These are phyloP conservation scores for Incumbomyces lentus DNA, from an alignment of 2,329 filamentous ascomycete genomes.

Conservation along the genomic window DNA sequence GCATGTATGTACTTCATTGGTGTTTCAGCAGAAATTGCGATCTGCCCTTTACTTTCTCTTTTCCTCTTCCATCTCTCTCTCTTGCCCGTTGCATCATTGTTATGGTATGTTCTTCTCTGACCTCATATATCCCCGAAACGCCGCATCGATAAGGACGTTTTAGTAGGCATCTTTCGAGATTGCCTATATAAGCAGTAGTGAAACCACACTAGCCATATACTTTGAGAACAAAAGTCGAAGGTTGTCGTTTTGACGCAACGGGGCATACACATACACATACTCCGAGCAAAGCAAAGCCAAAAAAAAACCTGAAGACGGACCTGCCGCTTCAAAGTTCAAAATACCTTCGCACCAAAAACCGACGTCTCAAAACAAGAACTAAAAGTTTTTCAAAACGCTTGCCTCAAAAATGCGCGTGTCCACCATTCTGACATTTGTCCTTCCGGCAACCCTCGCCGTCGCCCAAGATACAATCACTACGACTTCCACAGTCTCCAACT, in stretches of 20 bases:
- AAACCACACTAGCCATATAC: too few relatives aligned
- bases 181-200: too few relatives aligned
- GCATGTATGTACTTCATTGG: background rate
- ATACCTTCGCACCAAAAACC: too few relatives aligned
- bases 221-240: too few relatives aligned
- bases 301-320: background rate
- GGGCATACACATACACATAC: too few relatives aligned
- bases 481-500: background rate
- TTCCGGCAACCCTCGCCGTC: background rate
- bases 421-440: background rate
- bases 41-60: background rate
- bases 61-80: background rate
- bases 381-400: background rate
- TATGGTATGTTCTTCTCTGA: background rate
- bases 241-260: too few relatives aligned
- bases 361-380: too few relatives aligned
- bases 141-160: background rate
- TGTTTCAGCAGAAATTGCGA: constrained; percentile 4
- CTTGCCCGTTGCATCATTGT: background rate
- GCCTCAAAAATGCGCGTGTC: constrained; percentile 1
- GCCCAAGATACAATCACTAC: background rate
- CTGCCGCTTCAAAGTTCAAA: too few relatives aligned
- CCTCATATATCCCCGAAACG: background rate
- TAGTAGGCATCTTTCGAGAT: too few relatives aligned
- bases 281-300: too few relatives aligned